Conservation (phyloP, 768 basidiomycete genomes). For the Lentinula boryana region DNA sequence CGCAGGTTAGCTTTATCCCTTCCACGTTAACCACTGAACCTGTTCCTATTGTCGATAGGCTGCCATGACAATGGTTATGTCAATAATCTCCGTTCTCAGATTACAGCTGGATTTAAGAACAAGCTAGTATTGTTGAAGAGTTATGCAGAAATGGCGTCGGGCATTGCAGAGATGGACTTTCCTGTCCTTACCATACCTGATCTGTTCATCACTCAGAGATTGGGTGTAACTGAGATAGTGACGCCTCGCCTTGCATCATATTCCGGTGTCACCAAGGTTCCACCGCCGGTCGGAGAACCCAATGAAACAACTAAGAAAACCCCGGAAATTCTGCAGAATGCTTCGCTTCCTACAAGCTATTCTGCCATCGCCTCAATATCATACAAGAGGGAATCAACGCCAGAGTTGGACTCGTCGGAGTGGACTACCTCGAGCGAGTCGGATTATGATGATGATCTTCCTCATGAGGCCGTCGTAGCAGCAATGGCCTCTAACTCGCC, state of each 20-base stretch:
- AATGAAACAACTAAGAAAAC: neutral
- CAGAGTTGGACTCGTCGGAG: slow-evolving; percentile 32
- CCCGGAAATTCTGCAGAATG: slow-evolving; percentile 8
- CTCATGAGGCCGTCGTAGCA: slow-evolving; percentile 4
- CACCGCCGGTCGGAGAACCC: neutral
- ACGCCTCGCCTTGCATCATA: neutral
- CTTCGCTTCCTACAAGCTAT: slow-evolving; percentile 36
- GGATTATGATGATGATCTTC: slow-evolving; percentile 1
- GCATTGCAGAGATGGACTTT: slow-evolving; percentile 50
- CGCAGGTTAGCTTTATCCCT: slow-evolving; percentile 39
- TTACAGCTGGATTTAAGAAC: slow-evolving; percentile 57
- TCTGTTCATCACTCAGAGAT: slow-evolving; percentile 56
- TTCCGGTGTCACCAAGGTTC: neutral
- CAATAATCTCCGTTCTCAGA: slow-evolving; percentile 52
- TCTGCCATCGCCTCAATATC: slow-evolving; percentile 28
- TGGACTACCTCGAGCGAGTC: slow-evolving; percentile 1
- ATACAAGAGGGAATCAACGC: slow-evolving; percentile 23
- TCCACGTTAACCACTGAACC: slow-evolving; percentile 5
- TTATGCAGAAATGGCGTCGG: slow-evolving; percentile 54
- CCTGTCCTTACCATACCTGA: slow-evolving; percentile 48
- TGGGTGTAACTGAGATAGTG: slow-evolving; percentile 19
- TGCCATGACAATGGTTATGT: slow-evolving; percentile 54
- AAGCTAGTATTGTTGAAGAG: slow-evolving; percentile 63
- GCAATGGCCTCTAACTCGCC: slow-evolving; percentile 1
- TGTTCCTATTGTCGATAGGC: slow-evolving; percentile 20